These are phyloP conservation scores for Arthrinium puccinioides DNA, from an alignment of 2,329 filamentous ascomycete genomes.

Conservation along the genomic window DNA sequence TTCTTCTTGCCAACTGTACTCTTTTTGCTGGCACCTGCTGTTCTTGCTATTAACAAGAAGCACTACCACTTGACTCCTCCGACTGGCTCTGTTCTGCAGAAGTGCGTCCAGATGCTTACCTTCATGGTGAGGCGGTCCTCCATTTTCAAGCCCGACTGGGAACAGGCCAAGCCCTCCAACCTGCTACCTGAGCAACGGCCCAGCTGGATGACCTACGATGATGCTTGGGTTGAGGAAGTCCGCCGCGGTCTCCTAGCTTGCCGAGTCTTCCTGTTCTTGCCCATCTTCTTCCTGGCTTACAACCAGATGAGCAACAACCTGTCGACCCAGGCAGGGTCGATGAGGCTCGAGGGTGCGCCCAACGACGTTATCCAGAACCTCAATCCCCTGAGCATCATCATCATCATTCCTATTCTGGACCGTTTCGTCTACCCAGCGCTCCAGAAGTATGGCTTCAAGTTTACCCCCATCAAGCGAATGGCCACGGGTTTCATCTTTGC, in stretches of 20 bases:
- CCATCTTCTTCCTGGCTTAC: constrained; percentile 31
- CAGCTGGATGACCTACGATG: constrained; percentile 51
- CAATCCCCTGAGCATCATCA: constrained; percentile 51
- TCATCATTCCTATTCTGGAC: constrained; percentile 47
- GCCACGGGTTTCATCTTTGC: constrained; percentile 46
- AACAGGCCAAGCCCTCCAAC: constrained; percentile 46
- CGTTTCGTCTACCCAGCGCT: constrained; percentile 51
- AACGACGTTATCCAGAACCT: constrained; percentile 57
- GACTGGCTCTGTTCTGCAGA: constrained; percentile 57
- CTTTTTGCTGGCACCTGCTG: constrained; percentile 50
- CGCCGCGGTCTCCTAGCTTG: constrained; percentile 39
- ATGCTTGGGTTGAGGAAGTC: constrained; percentile 61
- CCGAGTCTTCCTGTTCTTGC: constrained; percentile 34
- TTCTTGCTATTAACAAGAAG: constrained; percentile 50
- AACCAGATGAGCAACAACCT: constrained; percentile 28
- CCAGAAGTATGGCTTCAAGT: constrained; percentile 40
- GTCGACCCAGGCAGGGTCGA: constrained; percentile 31
- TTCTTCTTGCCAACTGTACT: constrained; percentile 35
- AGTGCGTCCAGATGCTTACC: constrained; percentile 47
- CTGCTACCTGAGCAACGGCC: constrained; percentile 33
- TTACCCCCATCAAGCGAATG: constrained; percentile 52
- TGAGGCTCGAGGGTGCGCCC: constrained; percentile 40
- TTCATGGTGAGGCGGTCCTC: constrained; percentile 35
- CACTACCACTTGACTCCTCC: constrained; percentile 51
- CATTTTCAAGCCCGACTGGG: constrained; percentile 49